These are phyloP conservation scores for Microstegium vimineum DNA, from an alignment of 176 grass and related monocot genomes.

Conservation along the genomic window DNA sequence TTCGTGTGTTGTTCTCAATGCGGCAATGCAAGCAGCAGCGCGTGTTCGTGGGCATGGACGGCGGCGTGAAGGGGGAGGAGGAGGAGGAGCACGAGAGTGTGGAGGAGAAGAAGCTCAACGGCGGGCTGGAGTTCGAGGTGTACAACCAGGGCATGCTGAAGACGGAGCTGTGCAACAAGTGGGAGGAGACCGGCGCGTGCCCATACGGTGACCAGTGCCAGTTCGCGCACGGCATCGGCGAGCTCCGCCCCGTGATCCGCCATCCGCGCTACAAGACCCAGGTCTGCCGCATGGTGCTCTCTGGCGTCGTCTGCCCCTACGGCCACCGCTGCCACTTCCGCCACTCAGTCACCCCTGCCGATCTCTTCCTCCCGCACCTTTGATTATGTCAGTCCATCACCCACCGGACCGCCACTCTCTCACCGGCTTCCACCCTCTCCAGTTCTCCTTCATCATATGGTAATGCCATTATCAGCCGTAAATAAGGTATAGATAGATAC, in stretches of 20 bases:
- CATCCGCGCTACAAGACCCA: slow-evolving; percentile 96
- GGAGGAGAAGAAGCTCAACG: slow-evolving; percentile 29
- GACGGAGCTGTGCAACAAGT: slow-evolving; percentile 99
- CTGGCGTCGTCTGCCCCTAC: slow-evolving; percentile 78
- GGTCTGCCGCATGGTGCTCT: slow-evolving; percentile 92
- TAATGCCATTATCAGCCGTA: neutral
- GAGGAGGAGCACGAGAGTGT: slow-evolving; percentile 6
- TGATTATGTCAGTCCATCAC: slow-evolving; percentile 42
- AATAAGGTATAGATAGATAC: slow-evolving; percentile 22
- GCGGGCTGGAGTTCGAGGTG: slow-evolving; percentile 66
- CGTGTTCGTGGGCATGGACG: slow-evolving; percentile 47
- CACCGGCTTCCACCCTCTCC: slow-evolving; percentile 32
- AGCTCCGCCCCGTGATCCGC: slow-evolving; percentile 93
- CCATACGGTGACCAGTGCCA: slow-evolving; percentile 86
- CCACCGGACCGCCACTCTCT: slow-evolving; percentile 38
- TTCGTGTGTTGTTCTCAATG: neutral
- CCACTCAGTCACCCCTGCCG: slow-evolving; percentile 70
- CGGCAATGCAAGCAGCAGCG: slow-evolving; percentile 56
- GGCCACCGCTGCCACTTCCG: slow-evolving; percentile 98
- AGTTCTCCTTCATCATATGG: neutral
- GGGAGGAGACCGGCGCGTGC: slow-evolving; percentile 85
- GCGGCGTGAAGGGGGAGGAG: slow-evolving; percentile 12
- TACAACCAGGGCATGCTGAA: slow-evolving; percentile 98
- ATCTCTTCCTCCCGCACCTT: slow-evolving; percentile 39
- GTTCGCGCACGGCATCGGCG: slow-evolving; percentile 91